These are phyloP conservation scores for Haematococcus lacustris DNA, from an alignment of 139 green algal species.

Conservation along the genomic window DNA sequence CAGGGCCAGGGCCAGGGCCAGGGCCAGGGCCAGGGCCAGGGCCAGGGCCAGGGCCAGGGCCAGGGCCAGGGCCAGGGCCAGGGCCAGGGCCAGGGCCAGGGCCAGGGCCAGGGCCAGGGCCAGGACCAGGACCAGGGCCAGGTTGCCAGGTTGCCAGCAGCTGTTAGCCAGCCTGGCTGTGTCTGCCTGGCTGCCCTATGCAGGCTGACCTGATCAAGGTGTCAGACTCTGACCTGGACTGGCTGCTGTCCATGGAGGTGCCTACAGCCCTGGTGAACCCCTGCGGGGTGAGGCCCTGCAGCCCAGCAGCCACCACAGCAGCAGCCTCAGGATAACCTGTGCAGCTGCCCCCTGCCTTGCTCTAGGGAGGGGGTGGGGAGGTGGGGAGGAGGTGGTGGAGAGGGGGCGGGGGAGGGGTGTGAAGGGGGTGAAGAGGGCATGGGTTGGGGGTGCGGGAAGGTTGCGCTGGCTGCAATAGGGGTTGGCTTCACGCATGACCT, in stretches of 20 bases:
- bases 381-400: background rate
- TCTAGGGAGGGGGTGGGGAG: background rate
- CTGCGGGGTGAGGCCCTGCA: slow-evolving; percentile 21
- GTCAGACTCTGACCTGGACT: slow-evolving; percentile 77
- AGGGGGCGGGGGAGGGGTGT: background rate
- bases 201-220: slow-evolving; percentile 78
- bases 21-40: no score
- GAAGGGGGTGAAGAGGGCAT: background rate
- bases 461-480: background rate
- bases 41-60: no score
- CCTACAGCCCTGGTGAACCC: slow-evolving; percentile 47
- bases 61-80: no score
- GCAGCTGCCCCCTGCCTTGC: background rate
- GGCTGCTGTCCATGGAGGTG: slow-evolving; percentile 59
- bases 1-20: no score
- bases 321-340: background rate
- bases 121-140: no score
- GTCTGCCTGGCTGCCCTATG: background rate
- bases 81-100: no score
- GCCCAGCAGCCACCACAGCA: background rate
- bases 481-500: background rate
- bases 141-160: background rate
- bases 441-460: background rate
- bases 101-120: no score
- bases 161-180: background rate